Base-by-base conservation (phyloP, 805 yeast genomes). In the Pichia ethanolica region DNA sequence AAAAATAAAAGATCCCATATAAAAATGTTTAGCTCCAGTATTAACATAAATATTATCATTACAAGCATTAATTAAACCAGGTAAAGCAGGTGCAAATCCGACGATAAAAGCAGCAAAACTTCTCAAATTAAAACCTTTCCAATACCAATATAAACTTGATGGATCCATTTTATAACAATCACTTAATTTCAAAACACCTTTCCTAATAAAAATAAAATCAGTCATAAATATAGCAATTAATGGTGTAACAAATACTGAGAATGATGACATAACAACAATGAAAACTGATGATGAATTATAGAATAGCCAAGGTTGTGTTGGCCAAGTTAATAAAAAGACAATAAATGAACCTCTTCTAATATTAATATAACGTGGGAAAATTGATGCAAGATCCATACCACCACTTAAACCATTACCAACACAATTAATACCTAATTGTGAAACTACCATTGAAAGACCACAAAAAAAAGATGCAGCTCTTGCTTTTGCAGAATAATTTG, bases 401-500 rank as follows among this genome's bases (percentile, higher is more conserved):
- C 74, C 75, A 47, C 76, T 65, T 41, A 71, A 62, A 42, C 71
- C 72, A 44, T 69, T 63, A 38, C 67, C 67, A 28, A 69, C 59
- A 35, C 68, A 65, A 42, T 70, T 71, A 52, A 69, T 65, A 14
- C 69, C 60, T 44, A 72, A 53, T 51, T 71, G 75, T 4, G 73
- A 66, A 32, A 61, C 44, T 27, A 61, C 62, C 54, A 71, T 68
- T 4, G 53, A 65, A 51, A 76, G 56, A 49, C 73, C 77, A 39
- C 77, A 71, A 52, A 72, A 76, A 60, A 76, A 76, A 2, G 72
- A 72, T 9, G 73, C 82, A 32, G 77, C 78, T 50, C 82, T 68
- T 14, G 71, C 59, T 40, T 58, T 65, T 14, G 72, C 53, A 9
- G 65, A 55, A 51, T 72, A 74, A 48, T 60, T 54, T 7, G 59